These are phyloP conservation scores for Hymenochaete sp. DNA, from an alignment of 1,284 basidiomycete species.

Conservation along the genomic window DNA sequence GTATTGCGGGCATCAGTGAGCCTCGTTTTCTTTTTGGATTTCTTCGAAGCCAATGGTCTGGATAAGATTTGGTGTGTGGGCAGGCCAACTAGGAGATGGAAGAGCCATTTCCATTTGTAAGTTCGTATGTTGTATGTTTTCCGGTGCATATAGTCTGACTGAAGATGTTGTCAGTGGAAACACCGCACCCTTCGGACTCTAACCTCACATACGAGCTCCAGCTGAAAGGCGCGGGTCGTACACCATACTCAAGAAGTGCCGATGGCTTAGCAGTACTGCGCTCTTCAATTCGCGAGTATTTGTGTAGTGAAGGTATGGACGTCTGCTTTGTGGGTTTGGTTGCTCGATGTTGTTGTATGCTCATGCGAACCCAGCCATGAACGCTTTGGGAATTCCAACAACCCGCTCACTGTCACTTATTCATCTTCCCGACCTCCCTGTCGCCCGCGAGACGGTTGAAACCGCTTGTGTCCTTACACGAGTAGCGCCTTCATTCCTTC, in stretches of 20 bases:
- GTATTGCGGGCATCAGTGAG: constrained; percentile 77
- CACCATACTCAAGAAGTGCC: constrained; percentile 85
- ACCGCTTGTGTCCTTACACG: constrained; percentile 77
- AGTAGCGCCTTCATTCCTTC: constrained; percentile 83
- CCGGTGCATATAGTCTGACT: neutral
- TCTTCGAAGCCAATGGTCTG: neutral
- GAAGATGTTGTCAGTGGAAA: constrained; percentile 49
- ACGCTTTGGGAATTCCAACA: constrained; percentile 81
- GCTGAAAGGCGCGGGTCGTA: constrained; percentile 89
- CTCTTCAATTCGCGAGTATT: constrained; percentile 87
- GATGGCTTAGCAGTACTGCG: constrained; percentile 91
- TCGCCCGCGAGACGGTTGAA: constrained; percentile 75
- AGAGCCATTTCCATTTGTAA: constrained; percentile 81
- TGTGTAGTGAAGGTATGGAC: constrained; percentile 77
- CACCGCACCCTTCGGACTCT: constrained; percentile 54
- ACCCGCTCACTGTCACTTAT: constrained; percentile 82
- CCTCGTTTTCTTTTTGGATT: neutral
- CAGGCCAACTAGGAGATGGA: constrained; percentile 96
- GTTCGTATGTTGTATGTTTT: constrained; percentile 22
- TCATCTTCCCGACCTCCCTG: constrained; percentile 66
- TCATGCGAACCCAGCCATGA: constrained; percentile 53
- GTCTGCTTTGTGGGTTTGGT: no score
- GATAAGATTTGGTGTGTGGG: constrained; percentile 71
- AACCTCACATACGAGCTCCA: constrained; percentile 74
- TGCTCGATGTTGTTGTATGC: no score